Conservation (phyloP, 345 rosid species). For the Eucalyptus erythrocorys region DNA sequence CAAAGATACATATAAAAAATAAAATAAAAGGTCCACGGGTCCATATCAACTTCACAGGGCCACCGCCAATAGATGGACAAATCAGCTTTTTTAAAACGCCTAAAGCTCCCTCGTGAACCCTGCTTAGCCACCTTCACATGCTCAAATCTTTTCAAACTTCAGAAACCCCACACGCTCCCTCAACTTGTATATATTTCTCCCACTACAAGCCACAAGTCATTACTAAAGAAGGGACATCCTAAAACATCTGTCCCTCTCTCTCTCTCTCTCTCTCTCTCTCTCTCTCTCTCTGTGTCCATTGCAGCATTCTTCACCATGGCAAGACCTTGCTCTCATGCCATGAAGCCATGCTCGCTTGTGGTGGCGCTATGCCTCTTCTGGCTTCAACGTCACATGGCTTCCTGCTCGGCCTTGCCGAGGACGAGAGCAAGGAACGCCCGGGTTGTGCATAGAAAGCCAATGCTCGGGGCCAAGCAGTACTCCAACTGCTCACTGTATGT, state of each 20-base stretch:
- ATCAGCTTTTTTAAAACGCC: not conserved
- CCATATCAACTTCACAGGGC: not conserved
- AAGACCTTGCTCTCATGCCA: not conserved
- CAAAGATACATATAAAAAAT: too few relatives aligned
- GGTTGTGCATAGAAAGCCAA: not conserved
- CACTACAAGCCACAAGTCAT: not conserved
- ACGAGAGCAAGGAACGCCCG: not conserved
- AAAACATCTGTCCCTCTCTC: not conserved
- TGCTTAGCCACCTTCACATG: not conserved
- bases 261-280: not conserved
- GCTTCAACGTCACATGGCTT: not conserved
- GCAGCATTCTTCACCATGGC: not conserved
- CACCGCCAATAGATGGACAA: not conserved
- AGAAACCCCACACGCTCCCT: not conserved
- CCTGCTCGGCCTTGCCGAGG: not conserved
- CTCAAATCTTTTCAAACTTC: not conserved
- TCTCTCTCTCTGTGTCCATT: not conserved
- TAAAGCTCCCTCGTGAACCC: not conserved
- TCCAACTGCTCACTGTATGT: not conserved
- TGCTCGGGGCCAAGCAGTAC: not conserved
- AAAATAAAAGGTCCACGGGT: too few relatives aligned
- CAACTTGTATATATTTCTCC: not conserved
- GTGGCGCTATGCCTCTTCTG: not conserved
- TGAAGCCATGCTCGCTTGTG: not conserved
- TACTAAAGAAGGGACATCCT: not conserved